These are phyloP conservation scores for Halophytophthora polymorphica DNA, from an alignment of 352 stramenopile genomes.

Conservation along the genomic window DNA sequence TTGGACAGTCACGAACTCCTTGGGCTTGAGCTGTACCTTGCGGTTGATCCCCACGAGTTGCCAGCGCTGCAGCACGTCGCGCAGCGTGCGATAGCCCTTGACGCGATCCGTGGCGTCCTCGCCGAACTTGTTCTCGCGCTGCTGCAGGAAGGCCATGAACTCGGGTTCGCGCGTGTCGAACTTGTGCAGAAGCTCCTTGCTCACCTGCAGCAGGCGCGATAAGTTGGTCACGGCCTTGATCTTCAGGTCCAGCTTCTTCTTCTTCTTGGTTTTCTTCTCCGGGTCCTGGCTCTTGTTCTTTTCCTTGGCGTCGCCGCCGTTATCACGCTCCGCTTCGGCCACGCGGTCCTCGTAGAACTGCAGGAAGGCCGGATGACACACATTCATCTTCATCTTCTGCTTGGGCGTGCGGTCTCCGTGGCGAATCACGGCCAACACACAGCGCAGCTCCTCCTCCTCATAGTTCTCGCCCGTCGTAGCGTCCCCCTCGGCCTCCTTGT, in stretches of 20 bases:
- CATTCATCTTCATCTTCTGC: conserved; percentile 99
- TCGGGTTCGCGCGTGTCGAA: conserved; percentile 59
- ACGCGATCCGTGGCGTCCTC: conserved; percentile 75
- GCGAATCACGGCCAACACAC: conserved; percentile 98
- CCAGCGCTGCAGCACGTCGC: conserved; percentile 96
- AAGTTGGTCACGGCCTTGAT: conserved; percentile 84
- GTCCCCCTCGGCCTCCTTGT: conserved; percentile 26
- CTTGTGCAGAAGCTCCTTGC: conserved; percentile 63
- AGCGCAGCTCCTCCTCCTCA: conserved; percentile 96
- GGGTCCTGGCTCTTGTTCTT: conserved; percentile 7
- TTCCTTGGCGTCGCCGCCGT: conserved; percentile 15
- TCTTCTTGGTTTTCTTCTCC: conserved; percentile 22
- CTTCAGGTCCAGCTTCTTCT: conserved; percentile 82
- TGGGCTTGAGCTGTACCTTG: conserved; percentile 95
- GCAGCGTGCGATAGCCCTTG: conserved; percentile 83
- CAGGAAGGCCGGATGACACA: conserved; percentile 89
- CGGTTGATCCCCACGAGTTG: conserved; percentile 97
- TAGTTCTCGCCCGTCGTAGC: conserved; percentile 23
- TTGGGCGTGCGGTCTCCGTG: conserved; percentile 99
- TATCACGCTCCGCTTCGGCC: conserved; percentile 25
- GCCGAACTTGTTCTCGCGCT: conserved; percentile 51
- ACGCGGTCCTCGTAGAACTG: conserved; percentile 71
- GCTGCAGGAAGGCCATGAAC: conserved; percentile 62
- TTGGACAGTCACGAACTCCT: conserved; percentile 43
- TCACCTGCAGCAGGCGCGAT: conserved; percentile 74